Base-by-base conservation (phyloP, 2,329 filamentous ascomycete species). In the Dendrostoma leiphaemia region DNA sequence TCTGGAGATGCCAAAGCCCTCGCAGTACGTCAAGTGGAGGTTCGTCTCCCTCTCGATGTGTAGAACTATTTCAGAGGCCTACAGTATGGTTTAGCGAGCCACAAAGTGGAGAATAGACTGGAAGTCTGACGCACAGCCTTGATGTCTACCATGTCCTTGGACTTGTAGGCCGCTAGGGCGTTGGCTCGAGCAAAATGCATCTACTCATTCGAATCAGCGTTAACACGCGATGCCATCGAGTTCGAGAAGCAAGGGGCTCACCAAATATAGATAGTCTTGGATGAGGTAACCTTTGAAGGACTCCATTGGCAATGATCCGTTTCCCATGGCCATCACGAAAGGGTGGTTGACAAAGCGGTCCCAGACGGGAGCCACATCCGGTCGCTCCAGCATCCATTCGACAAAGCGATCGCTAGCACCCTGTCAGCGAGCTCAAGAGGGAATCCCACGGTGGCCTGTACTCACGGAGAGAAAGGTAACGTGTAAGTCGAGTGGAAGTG, bases 181-280 rank as follows among this genome's bases (percentile, higher is more conserved):
- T 91, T 93, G 43, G 91, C 91, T 61, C 93, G 81, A 2, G 91
- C 86, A 70, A 96, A 97, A 65, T 97, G 92, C 44, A 89, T 80
- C 87, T 91, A 26, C 6, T 10, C 7, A n/a, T 9, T 21, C 40
- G 21, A 23, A 8, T 57, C 31, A 57, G 51, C 44, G 24, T 17
- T 19, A 24, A 8, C 40, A 5, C 21, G 6, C 4, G 28, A 13
- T 7, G 34, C 9, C 17, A 21, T 19, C n/a, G n/a, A 4, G 5
- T 32, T 15, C 13, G 4, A n/a, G 10, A 4, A n/a, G 15, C 4
- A 12, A 1, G 10, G 17, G 15, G 65, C 78, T 38, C 63, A 94
- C 89, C 40, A 97, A 74, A 65, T 94, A 97, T 4, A 96, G 77
- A 64, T 97, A 97, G 65, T 97, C 93, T 64, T 97, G 93, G 9